phyloP scores from a whole-genome alignment of 2,329 filamentous ascomycete species.

The Aspergillus ustus region DNA sequence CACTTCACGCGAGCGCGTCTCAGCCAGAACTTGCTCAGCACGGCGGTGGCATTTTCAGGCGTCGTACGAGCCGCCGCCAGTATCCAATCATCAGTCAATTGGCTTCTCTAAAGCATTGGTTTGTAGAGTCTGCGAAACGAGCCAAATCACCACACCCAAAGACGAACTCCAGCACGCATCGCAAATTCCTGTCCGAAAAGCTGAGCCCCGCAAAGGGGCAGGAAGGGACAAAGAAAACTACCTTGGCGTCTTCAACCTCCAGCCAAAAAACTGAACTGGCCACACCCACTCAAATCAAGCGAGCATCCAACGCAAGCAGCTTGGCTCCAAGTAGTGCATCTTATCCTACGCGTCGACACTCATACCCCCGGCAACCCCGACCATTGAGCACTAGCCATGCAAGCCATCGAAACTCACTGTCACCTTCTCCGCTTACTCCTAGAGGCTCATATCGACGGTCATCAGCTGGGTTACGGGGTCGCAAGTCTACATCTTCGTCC shows the following conservation, averaged over 20 bases:
- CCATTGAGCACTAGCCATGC: constrained; percentile 40
- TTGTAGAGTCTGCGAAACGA: constrained; percentile 69
- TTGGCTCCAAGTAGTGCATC: constrained; percentile 48
- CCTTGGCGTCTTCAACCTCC: constrained; percentile 28
- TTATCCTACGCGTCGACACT: constrained; percentile 48
- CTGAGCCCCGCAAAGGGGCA: constrained; percentile 45
- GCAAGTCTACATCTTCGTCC: constrained; percentile 95
- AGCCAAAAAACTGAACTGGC: constrained; percentile 32
- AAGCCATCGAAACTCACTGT: constrained; percentile 72
- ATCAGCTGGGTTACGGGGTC: constrained; percentile 80
- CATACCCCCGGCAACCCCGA: constrained; percentile 44
- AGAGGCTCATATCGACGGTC: constrained; percentile 83
- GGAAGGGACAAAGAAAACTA: constrained; percentile 36
- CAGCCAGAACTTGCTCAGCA: constrained; percentile 65
- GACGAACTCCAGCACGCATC: constrained; percentile 34
- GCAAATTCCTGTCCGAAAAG: constrained; percentile 46
- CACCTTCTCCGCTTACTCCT: constrained; percentile 85
- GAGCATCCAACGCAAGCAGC: constrained; percentile 47
- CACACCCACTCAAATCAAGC: constrained; percentile 46
- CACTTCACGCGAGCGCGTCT: constrained; percentile 79
- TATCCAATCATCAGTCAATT: constrained; percentile 70
- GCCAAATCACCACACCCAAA: constrained; percentile 60
- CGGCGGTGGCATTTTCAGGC: constrained; percentile 58
- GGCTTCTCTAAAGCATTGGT: constrained; percentile 72
- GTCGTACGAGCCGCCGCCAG: constrained; percentile 60